Evolutionary conservation across 1,284 basidiomycete genomes (phyloP).

Genomic region (Trichosporon faecale): DNA sequence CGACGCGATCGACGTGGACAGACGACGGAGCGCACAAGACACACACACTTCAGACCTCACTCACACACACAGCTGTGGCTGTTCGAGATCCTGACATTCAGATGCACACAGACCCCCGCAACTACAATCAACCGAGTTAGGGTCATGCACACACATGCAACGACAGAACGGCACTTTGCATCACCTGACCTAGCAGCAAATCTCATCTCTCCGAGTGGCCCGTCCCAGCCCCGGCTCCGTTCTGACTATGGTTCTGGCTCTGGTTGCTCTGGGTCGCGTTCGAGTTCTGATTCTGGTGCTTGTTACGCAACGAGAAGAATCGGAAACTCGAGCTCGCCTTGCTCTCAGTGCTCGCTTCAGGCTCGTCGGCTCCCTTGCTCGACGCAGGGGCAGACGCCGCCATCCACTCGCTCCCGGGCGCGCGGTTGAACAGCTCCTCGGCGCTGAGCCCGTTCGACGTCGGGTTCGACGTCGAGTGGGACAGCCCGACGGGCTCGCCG

Average conservation of each 20-base stretch:
- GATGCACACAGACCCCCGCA: neutral
- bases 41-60: neutral
- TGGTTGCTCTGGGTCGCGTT: neutral
- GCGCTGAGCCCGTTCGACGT: slow-evolving; percentile 15
- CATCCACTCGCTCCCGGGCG: slow-evolving; percentile 7
- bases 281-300: slow-evolving; percentile 2
- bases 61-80: neutral
- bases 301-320: slow-evolving; percentile 47
- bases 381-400: neutral
- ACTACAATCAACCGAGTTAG: neutral
- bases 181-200: neutral
- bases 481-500: slow-evolving; percentile 3
- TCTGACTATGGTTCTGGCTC: neutral
- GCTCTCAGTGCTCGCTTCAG: slow-evolving; percentile 24
- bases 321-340: slow-evolving; percentile 36
- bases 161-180: neutral
- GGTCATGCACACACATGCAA: neutral
- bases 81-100: neutral
- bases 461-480: neutral
- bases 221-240: neutral
- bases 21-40: neutral
- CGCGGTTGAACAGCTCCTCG: slow-evolving; percentile 30
- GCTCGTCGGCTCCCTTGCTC: slow-evolving; percentile 19
- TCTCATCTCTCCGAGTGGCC: neutral
- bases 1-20: neutral